Evolutionary conservation across 2,329 filamentous ascomycete genomes (phyloP).

Genomic region (Exophiala calicioides): DNA sequence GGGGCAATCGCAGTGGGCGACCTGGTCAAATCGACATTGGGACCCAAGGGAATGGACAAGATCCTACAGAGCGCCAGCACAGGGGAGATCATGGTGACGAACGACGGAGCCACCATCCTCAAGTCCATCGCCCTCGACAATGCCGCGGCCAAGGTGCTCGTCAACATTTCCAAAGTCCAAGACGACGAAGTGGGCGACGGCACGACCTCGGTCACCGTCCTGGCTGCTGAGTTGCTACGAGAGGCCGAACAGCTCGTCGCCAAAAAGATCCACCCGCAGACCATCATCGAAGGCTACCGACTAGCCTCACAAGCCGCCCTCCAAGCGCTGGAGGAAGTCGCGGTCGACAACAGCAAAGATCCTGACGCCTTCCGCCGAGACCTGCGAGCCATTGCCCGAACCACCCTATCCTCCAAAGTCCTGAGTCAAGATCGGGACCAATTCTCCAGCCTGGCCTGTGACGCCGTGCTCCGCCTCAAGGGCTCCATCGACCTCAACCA

Average conservation of each 20-base stretch:
- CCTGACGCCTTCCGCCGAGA: conserved; percentile 84
- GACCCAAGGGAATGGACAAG: conserved; percentile 99
- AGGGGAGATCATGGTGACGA: conserved; percentile 96
- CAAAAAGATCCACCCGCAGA: conserved; percentile 98
- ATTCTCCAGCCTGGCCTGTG: conserved; percentile 84
- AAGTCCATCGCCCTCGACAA: conserved; percentile 99
- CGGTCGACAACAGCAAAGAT: conserved; percentile 86
- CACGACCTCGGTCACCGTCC: conserved; percentile 94
- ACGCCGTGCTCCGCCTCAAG: conserved; percentile 86
- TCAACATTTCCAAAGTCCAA: conserved; percentile 99
- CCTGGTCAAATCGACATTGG: conserved; percentile 93
- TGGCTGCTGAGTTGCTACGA: conserved; percentile 90
- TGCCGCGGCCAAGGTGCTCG: conserved; percentile 93
- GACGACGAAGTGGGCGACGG: conserved; percentile 98
- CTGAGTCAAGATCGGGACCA: conserved; percentile 90
- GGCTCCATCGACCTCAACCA: conserved; percentile 92
- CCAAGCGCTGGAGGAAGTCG: conserved; percentile 76
- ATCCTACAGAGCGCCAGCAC: conserved; percentile 95
- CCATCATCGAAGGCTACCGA: conserved; percentile 97
- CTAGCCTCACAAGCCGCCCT: conserved; percentile 92
- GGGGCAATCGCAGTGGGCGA: conserved; percentile 97
- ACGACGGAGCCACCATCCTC: conserved; percentile 96
- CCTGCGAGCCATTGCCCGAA: conserved; percentile 84
- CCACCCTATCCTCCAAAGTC: conserved; percentile 96
- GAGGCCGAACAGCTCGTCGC: conserved; percentile 97